Evolutionary conservation across 2,329 filamentous ascomycete species (phyloP).

Genomic region (Colletotrichum sp.): DNA sequence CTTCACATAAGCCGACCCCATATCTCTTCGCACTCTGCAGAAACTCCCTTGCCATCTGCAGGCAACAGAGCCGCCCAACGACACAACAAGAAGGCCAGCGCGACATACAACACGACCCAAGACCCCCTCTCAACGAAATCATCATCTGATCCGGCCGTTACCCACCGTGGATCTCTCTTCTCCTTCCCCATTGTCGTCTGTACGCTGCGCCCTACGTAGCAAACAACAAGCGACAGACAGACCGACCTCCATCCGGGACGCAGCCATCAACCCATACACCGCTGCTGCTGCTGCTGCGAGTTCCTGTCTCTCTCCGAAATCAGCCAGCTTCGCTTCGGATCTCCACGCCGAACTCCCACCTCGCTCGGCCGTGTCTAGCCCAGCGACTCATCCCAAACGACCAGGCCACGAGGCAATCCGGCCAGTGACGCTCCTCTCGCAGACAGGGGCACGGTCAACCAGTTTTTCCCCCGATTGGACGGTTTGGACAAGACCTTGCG

Average conservation of each 20-base stretch:
- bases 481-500: background rate
- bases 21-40: slow-evolving; percentile 9
- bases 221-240: background rate
- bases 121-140: background rate
- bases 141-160: slow-evolving; percentile 15
- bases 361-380: background rate
- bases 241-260: background rate
- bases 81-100: slow-evolving; percentile 5
- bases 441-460: slow-evolving; percentile 11
- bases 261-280: slow-evolving; percentile 4
- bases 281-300: background rate
- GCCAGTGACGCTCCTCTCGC: background rate
- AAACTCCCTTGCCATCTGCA: slow-evolving; percentile 5
- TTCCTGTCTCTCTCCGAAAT: background rate
- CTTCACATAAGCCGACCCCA: slow-evolving; percentile 17
- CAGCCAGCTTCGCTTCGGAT: slow-evolving; percentile 16
- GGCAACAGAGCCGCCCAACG: slow-evolving; percentile 13
- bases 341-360: slow-evolving; percentile 12
- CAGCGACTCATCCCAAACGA: background rate
- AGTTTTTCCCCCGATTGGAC: slow-evolving; percentile 17
- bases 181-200: background rate
- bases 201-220: background rate
- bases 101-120: background rate
- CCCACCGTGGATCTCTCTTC: slow-evolving; percentile 9
- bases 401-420: background rate